Percentiles rank a stretch among this genome's conserved stretches.
Evolutionary conservation across 2,329 filamentous ascomycete species (phyloP).

Genomic region (Fonsecaea pedrosoi): DNA sequence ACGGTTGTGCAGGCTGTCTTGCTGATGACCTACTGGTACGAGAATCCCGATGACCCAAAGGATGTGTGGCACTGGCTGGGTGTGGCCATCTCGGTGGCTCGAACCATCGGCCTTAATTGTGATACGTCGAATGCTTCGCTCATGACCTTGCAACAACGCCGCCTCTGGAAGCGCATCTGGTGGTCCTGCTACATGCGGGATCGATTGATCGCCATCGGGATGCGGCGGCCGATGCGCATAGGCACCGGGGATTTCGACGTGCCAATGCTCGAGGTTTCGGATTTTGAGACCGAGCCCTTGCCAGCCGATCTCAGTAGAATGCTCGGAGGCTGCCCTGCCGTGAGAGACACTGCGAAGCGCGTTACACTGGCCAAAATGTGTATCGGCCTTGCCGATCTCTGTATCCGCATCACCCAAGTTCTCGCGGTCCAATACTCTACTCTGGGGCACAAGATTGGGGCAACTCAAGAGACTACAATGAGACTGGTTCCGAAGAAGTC

Average conservation of each 20-base stretch:
- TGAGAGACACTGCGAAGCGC: constrained; percentile 76
- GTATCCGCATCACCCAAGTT: constrained; percentile 86
- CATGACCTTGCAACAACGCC: constrained; percentile 75
- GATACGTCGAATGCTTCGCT: constrained; percentile 75
- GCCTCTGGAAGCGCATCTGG: constrained; percentile 94
- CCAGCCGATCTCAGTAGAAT: constrained; percentile 72
- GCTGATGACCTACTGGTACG: constrained; percentile 97
- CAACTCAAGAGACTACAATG: constrained; percentile 78
- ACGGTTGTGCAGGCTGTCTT: constrained; percentile 86
- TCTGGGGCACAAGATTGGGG: constrained; percentile 76
- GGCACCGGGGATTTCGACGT: constrained; percentile 94
- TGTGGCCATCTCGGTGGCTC: constrained; percentile 87
- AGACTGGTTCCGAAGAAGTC: constrained; percentile 91
- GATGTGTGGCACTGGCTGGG: constrained; percentile 99
- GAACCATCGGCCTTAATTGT: constrained; percentile 91
- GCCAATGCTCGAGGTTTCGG: constrained; percentile 81
- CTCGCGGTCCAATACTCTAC: constrained; percentile 92
- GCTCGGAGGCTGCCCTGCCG: constrained; percentile 71
- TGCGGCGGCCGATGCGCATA: constrained; percentile 89
- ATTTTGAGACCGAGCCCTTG: constrained; percentile 79
- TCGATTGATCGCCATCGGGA: constrained; percentile 87
- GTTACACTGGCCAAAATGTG: constrained; percentile 83
- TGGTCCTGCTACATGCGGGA: constrained; percentile 98
- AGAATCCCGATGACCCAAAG: constrained; percentile 95
- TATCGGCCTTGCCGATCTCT: constrained; percentile 88